Percentiles rank a stretch among this genome's conserved stretches.
Evolutionary conservation across 2,329 filamentous ascomycete species (phyloP).

Genomic region (Hypoxylon sp.): DNA sequence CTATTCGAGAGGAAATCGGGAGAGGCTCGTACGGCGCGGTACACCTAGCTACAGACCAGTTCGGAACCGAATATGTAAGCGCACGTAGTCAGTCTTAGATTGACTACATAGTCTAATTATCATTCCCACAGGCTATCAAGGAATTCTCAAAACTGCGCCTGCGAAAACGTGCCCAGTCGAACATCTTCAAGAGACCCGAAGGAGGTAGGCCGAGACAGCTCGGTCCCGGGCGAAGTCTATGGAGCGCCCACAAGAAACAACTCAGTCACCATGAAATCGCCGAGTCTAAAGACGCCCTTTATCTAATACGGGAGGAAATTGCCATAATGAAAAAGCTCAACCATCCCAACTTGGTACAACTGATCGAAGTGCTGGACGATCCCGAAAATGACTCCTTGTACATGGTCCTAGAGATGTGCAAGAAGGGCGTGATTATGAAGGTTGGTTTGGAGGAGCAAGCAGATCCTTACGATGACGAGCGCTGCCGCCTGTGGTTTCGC

Average conservation of each 20-base stretch:
- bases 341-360: conserved; percentile 91
- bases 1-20: conserved; percentile 96
- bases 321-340: conserved; percentile 99
- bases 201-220: conserved; percentile 60
- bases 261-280: conserved; percentile 63
- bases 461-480: conserved; percentile 85
- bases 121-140: conserved; percentile 82
- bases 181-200: conserved; percentile 74
- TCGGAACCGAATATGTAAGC: conserved; percentile 91
- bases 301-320: conserved; percentile 94
- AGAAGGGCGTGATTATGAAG: conserved; percentile 97
- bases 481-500: conserved; percentile 91
- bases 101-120: conserved; percentile 34
- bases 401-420: conserved; percentile 99
- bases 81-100: background rate
- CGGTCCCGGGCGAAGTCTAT: conserved; percentile 51
- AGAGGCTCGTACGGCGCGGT: conserved; percentile 95
- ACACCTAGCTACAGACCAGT: conserved; percentile 90
- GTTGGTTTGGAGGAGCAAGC: conserved; percentile 88
- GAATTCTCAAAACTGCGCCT: conserved; percentile 96
- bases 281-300: conserved; percentile 79
- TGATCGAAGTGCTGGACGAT: conserved; percentile 96
- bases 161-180: conserved; percentile 90
- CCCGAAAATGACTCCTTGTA: conserved; percentile 96
- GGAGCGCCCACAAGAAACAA: conserved; percentile 50